Evolutionary conservation across 352 stramenopile genomes (phyloP).

Genomic region (Phytophthora ramorum): DNA sequence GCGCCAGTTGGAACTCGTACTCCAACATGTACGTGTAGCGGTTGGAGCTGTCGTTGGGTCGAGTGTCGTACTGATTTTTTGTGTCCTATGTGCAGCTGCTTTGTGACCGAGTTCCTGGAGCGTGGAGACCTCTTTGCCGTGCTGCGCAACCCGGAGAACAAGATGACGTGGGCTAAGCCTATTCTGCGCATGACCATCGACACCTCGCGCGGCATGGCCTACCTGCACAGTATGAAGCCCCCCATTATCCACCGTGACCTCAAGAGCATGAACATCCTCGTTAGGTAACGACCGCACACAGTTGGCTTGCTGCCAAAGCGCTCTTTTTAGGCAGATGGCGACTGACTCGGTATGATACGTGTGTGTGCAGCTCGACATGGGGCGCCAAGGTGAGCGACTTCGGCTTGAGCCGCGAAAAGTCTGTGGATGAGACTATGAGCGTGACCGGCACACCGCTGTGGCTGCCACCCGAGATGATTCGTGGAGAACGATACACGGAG

Average conservation of each 20-base stretch:
- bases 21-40: constrained; percentile 84
- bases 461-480: constrained; percentile 91
- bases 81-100: constrained; percentile 60
- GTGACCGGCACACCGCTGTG: constrained; percentile 86
- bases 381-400: constrained; percentile 97
- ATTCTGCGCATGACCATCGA: constrained; percentile 92
- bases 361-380: constrained; percentile 71
- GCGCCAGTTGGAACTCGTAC: constrained; percentile 92
- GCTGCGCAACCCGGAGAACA: constrained; percentile 82
- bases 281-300: constrained; percentile 53
- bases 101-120: constrained; percentile 90
- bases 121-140: constrained; percentile 84
- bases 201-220: constrained; percentile 95
- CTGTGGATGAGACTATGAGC: constrained; percentile 95
- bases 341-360: constrained; percentile 26
- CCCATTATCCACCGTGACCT: constrained; percentile 99
- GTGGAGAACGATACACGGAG: constrained; percentile 87
- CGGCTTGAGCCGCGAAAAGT: constrained; percentile 96
- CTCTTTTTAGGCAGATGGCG: constrained; percentile 5
- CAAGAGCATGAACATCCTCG: constrained; percentile 94
- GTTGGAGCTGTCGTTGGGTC: neutral
- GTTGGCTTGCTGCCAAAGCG: constrained; percentile 4
- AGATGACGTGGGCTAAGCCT: constrained; percentile 84
- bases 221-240: constrained; percentile 97
- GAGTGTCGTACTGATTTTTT: constrained; percentile 13